Percentiles rank a stretch among this genome's conserved stretches.
phyloP scores from a whole-genome alignment of 331 rosid genomes.

The Malus hybrid region DNA sequence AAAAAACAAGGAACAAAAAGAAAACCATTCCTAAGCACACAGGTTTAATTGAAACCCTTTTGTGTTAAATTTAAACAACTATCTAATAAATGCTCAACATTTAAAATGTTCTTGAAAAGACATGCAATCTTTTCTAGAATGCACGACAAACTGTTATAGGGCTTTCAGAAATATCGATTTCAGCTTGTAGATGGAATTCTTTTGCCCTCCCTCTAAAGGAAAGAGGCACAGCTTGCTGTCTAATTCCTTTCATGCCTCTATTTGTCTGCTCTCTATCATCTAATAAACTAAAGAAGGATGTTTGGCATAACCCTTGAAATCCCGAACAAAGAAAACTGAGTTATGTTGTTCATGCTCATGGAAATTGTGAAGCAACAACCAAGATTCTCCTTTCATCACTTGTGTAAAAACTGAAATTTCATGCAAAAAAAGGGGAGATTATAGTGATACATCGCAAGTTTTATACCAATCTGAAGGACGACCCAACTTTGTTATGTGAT shows the following conservation, averaged over 20 bases:
- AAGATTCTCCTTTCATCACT: not conserved
- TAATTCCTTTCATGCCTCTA: not conserved
- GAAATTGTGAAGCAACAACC: not conserved
- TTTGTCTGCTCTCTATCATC: not conserved
- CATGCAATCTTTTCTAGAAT: not conserved
- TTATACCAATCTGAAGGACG: not conserved
- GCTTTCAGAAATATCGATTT: not conserved
- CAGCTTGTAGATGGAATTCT: not conserved
- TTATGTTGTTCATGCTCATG: not conserved
- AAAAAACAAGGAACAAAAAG: not conserved
- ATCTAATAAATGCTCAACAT: not conserved
- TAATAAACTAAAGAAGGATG: not conserved
- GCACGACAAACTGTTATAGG: not conserved
- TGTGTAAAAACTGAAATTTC: not conserved
- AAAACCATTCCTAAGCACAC: not conserved
- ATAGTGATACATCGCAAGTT: not conserved
- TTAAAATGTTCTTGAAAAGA: not conserved
- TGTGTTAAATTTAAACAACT: not conserved
- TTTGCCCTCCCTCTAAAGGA: not conserved
- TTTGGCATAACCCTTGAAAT: not conserved
- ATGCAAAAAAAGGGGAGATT: not conserved
- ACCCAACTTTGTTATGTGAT: not conserved
- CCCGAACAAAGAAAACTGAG: not conserved
- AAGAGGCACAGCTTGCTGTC: not conserved
- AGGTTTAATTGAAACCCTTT: not conserved